Evolutionary conservation across 2,329 filamentous ascomycete genomes (phyloP), one percentile per base, ranked within the genome.

Genomic region (Fusarium brevicatenulatum): DNA sequence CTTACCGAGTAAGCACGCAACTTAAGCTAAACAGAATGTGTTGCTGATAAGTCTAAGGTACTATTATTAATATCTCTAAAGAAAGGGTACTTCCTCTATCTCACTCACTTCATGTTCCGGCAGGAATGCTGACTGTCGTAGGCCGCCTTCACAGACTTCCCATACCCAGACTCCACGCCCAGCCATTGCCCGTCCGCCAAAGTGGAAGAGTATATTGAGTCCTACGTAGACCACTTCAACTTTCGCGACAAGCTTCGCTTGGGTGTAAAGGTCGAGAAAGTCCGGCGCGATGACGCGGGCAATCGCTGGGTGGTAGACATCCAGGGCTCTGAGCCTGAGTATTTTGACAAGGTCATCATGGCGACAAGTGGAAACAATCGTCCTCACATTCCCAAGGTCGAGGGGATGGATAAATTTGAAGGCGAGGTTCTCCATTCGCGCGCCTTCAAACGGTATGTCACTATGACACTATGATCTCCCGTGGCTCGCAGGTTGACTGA

Each of bases 401-500:
- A 79, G 32, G 82, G 80, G 2, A 56, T 79, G 18, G 81, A 82
- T 1, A 74, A 77, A 23, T 86, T 85, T 40, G 49, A 80, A 25
- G 84, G 84, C 13, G 71, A 78, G 4, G 70, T 83, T 7, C 77
- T 85, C 6, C 85, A 87, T 62, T 81, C 81, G 0, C 80, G 81
- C 15, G 76, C 72, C 2, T 83, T 81, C 59, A 80, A 82, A 42
- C 73, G 63, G 81, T 81, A 71, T 58, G 18, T 15, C n/a, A n/a
- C n/a, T n/a, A n/a, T n/a, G n/a, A n/a, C 15, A 16, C 3, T 13
- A 19, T 8, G 15, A 5, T 19, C 39, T 13, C 8, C 1, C 10
- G 10, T 34, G 30, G 0, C 4, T 1, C 15, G 3, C 6, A 18
- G 2, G 4, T 32, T 53, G 12, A 25, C 53, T 43, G 1, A 47